A percentile compares a stretch with the other conserved stretches of the same genome.
Evolutionary conservation across 768 basidiomycete genomes (phyloP).

Genomic region (Xanthoconium stramineum): DNA sequence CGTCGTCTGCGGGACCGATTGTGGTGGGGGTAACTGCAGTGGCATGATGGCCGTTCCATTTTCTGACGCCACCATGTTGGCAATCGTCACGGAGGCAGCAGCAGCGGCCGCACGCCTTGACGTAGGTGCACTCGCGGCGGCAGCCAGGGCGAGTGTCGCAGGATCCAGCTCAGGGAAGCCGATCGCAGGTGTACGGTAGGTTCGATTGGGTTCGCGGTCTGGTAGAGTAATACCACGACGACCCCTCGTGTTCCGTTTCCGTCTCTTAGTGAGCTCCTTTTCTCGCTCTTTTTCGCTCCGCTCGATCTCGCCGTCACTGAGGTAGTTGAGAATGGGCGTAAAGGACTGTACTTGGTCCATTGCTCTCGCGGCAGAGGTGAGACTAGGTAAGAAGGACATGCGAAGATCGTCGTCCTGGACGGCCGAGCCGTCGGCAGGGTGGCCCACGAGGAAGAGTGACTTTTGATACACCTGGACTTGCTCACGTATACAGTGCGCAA

Average conservation of each 20-base stretch:
- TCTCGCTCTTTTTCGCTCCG: conserved; percentile 90
- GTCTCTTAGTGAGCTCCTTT: conserved; percentile 83
- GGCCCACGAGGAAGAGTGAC: conserved; percentile 86
- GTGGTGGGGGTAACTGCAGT: conserved; percentile 42
- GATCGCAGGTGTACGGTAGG: conserved; percentile 85
- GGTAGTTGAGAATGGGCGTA: conserved; percentile 86
- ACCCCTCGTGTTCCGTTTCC: conserved; percentile 81
- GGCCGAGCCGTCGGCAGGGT: conserved; percentile 73
- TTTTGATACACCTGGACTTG: conserved; percentile 91
- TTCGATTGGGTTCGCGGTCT: conserved; percentile 89
- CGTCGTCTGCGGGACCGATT: conserved; percentile 29
- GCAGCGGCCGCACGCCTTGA: conserved; percentile 84
- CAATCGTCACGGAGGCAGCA: conserved; percentile 79
- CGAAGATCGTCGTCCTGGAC: conserved; percentile 91
- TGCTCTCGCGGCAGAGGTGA: conserved; percentile 66
- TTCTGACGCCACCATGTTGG: conserved; percentile 90
- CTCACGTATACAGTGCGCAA: conserved; percentile 93
- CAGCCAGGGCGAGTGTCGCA: conserved; percentile 62
- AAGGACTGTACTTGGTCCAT: conserved; percentile 75
- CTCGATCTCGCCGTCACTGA: conserved; percentile 87
- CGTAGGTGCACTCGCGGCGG: conserved; percentile 62
- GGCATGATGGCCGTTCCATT: conserved; percentile 64
- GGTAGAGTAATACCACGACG: conserved; percentile 80
- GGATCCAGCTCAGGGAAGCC: conserved; percentile 80
- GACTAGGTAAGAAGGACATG: conserved; percentile 82